These are phyloP conservation scores for Exophiala spinifera DNA, from an alignment of 2,329 filamentous ascomycete genomes.

Conservation along the genomic window DNA sequence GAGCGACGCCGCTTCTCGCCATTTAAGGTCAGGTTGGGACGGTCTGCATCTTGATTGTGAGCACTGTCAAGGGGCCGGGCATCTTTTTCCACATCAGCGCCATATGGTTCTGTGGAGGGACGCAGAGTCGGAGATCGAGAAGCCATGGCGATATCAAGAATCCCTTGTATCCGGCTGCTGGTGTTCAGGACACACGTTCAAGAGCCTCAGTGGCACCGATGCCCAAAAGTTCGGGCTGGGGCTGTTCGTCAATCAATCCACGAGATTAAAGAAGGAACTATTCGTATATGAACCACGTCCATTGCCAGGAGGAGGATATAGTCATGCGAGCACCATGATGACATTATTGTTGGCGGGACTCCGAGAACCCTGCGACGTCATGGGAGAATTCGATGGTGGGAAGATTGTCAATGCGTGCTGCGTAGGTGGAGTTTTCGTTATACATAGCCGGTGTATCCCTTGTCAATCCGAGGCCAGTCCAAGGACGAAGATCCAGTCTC, in stretches of 20 bases:
- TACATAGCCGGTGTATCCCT: not conserved
- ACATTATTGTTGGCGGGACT: not conserved
- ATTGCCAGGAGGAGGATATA: not conserved
- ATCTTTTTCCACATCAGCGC: constrained; percentile 14
- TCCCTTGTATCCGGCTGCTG: too few relatives aligned
- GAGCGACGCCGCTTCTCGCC: constrained; percentile 10
- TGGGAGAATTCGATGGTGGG: not conserved
- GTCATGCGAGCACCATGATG: not conserved
- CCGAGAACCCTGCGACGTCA: not conserved
- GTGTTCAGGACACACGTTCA: not conserved
- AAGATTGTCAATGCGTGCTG: not conserved
- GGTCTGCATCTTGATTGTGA: not conserved
- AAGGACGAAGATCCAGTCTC: too few relatives aligned
- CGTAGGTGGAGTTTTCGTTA: not conserved
- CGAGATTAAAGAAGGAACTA: too few relatives aligned
- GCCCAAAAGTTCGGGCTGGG: too few relatives aligned
- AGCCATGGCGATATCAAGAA: not conserved
- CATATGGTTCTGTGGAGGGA: constrained; percentile 12
- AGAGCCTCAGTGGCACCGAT: not conserved
- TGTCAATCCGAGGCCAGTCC: not conserved
- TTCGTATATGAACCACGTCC: not conserved
- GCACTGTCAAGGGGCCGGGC: not conserved
- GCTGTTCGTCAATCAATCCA: too few relatives aligned
- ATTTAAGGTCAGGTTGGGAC: not conserved
- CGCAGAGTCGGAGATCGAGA: constrained; percentile 18